phyloP scores from a whole-genome alignment of 2,329 filamentous ascomycete species.

The Trichoderma sp. region DNA sequence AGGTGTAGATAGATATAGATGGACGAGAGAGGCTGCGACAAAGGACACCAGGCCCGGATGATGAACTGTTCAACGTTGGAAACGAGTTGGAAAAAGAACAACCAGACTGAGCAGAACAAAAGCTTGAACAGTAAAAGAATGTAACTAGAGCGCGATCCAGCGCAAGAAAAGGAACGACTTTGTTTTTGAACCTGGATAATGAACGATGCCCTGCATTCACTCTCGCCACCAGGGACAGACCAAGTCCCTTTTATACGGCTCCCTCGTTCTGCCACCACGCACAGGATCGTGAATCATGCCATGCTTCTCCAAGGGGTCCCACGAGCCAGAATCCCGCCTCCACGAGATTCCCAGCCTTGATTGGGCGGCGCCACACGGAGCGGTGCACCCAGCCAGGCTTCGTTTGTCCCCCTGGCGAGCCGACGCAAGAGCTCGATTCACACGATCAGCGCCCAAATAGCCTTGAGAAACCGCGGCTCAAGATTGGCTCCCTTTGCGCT shows the following conservation, averaged over 20 bases:
- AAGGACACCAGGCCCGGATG: conserved; percentile 17
- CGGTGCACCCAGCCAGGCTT: not conserved
- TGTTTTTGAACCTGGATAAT: not conserved
- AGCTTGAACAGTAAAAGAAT: not conserved
- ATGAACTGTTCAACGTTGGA: not conserved
- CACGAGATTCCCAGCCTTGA: not conserved
- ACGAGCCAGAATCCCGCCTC: not conserved
- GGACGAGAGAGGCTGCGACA: not conserved
- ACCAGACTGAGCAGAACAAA: not conserved
- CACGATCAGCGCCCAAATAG: conserved; percentile 13
- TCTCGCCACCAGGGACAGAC: not conserved
- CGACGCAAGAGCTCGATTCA: not conserved
- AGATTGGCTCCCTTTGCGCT: conserved; percentile 16
- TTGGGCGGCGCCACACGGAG: conserved; percentile 1
- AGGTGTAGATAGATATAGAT: not conserved
- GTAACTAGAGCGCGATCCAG: conserved; percentile 8
- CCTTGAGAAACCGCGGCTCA: not conserved
- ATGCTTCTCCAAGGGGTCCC: conserved; percentile 3
- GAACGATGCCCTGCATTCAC: not conserved
- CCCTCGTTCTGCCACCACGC: not conserved
- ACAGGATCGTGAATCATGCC: conserved; percentile 17
- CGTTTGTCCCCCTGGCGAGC: conserved; percentile 10
- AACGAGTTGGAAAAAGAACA: not conserved
- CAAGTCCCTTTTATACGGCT: conserved; percentile 18
- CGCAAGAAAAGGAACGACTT: conserved; percentile 11